Base-by-base conservation (phyloP, 192 early-diverging fungal species). In the Chytriomyces sp. region DNA sequence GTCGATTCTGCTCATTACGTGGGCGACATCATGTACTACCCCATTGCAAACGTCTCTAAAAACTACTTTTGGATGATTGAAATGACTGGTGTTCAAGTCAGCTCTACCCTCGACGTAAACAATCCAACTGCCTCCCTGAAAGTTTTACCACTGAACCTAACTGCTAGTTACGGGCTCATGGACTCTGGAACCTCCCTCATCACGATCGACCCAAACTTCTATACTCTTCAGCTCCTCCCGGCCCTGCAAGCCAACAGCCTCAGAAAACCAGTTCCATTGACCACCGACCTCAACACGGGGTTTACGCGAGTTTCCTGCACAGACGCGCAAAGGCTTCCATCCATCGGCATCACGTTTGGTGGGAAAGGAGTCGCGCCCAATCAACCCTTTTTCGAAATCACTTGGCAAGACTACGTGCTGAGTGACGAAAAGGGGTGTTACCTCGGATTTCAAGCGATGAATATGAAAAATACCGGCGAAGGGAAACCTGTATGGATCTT, bases 401-500 rank as follows among this genome's bases (percentile, higher is more conserved):
- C 65, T 17, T 55, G 34, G 32, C 52, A 68, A 30, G 52, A 68
- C 19, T 68, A 68, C 31, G 52, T 55, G 12, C 5, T 55, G 2
- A 37, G 33, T 8, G 65, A 55, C 5, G 44, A 31, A 31, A 14
- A 32, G 8, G 65, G 52, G 8, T 68, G 65, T 33, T 55, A 39
- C 38, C 17, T 68, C 8, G 65, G 65, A 12, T 56, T 68, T 33
- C 22, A 31, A 31, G 7, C 49, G 26, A 8, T 22, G 52, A 64
- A 39, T 31, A 34, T 34, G 19, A 64, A 39, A 26, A 44, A 7
- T 28, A 22, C 14, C 26, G 39, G 39, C 28, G 62, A 64, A 33
- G 65, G 65, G 1, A 52, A 22, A 10, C 60, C 59, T 22, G 49
- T 72, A 10, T 78, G 77, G 77, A 79, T 79, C 59, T 59, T 80